Percentiles rank a stretch among this genome's conserved stretches.
Conservation (phyloP, 2,329 filamentous ascomycete species). For the Setomelanomma holmii region DNA sequence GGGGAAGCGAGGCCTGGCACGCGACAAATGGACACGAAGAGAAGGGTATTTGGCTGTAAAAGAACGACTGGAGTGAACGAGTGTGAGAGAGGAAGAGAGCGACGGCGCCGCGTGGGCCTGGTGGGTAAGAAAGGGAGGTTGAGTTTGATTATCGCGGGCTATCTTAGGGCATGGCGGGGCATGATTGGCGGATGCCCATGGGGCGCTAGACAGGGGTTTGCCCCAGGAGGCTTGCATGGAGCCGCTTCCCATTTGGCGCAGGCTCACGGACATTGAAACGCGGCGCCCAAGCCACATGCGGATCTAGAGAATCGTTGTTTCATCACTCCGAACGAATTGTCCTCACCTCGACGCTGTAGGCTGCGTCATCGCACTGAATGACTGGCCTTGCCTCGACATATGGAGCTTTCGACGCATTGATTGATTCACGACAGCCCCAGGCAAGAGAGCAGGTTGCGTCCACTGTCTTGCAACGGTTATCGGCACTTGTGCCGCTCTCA, state of each 20-base stretch:
- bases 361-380: constrained; percentile 18
- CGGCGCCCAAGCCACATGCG: constrained; percentile 17
- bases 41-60: constrained; percentile 34
- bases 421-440: background rate
- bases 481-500: constrained; percentile 4
- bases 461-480: background rate
- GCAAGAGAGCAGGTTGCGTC: background rate
- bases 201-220: constrained; percentile 11
- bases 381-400: background rate
- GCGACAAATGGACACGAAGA: constrained; percentile 23
- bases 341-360: constrained; percentile 3
- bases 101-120: constrained; percentile 18
- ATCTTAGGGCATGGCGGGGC: constrained; percentile 4
- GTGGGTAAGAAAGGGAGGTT: constrained; percentile 26
- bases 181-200: constrained; percentile 26
- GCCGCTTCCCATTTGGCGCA: constrained; percentile 16
- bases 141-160: constrained; percentile 33
- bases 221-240: constrained; percentile 16
- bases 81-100: constrained; percentile 24
- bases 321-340: constrained; percentile 27
- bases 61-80: constrained; percentile 40
- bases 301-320: constrained; percentile 25
- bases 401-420: constrained; percentile 3
- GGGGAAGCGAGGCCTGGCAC: constrained; percentile 28
- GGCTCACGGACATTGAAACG: constrained; percentile 25